phyloP scores from a whole-genome alignment of 495 filamentous ascomycete species.

The Hypoxylon perforatum region DNA sequence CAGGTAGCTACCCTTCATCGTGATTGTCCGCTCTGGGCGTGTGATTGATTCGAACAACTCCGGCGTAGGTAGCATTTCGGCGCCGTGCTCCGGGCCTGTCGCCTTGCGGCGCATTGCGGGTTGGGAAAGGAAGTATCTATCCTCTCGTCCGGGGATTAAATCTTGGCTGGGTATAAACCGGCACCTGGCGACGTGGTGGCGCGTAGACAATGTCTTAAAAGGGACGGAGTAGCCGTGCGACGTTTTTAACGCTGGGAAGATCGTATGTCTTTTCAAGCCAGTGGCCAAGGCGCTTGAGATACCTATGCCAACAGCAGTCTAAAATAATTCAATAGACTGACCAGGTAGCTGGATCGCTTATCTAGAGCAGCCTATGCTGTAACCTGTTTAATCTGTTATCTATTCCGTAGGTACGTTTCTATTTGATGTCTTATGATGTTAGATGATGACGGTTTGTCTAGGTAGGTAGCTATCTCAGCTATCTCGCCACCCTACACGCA shows the following conservation, averaged over 20 bases:
- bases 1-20: no score
- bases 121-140: not conserved
- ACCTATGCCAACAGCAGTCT: no score
- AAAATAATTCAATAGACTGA: no score
- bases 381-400: no score
- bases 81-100: conserved; percentile 21
- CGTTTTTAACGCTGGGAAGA: not conserved
- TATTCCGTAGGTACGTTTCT: not conserved
- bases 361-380: not conserved
- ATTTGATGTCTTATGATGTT: not conserved
- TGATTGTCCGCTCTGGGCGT: no score
- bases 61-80: not conserved
- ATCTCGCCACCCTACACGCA: not conserved
- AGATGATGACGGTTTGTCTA: not conserved
- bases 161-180: not conserved
- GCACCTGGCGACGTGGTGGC: not conserved
- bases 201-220: not conserved
- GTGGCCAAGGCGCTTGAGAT: not conserved
- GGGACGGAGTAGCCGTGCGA: not conserved
- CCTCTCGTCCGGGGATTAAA: not conserved
- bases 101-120: conserved; percentile 27
- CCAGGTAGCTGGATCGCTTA: not conserved
- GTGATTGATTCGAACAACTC: not conserved
- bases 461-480: no score
- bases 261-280: not conserved